Evolutionary conservation across 805 yeast genomes (phyloP), one percentile per base, ranked within the genome.

Genomic region (Saturnispora gosingensis): DNA sequence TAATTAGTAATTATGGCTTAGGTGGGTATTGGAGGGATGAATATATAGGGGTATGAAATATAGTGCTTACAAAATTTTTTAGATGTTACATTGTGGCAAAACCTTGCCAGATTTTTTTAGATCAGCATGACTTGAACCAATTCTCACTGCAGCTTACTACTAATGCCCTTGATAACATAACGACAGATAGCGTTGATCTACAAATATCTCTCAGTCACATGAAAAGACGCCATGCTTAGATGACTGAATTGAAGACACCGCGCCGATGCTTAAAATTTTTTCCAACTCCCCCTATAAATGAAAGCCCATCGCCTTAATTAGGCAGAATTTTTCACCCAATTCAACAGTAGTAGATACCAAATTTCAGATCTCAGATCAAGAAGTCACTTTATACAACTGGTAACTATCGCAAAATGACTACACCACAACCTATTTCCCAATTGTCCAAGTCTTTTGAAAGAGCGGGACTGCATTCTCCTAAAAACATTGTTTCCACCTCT

Each of bases 371-470:
- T 13, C 34, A 30, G 34, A 30, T 30, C 34, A 13, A 30, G 15
- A 30, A 30, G 15, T 11, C 34, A 30, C 34, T 30, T 10, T 30
- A 30, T 30, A 30, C 34, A 30, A 13, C 34, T 30, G 34, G 34
- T 30, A 30, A 30, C 9, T 13, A 30, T 13, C 11, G 13, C 11
- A 59, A 22, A 58, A 85, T 85, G 91, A 67, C 85, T 22, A 70
- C 81, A 40, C 86, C 88, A 49, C 82, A 81, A 67, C 83, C 83
- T 65, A 84, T 85, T 59, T 66, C 72, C 48, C 71, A 72, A 55
- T 62, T 78, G 51, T 78, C 80, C 54, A 68, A 75, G 51, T 66
- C 81, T 13, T 81, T 85, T 61, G 76, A 80, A 62, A 71, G 65
- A 53, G 73, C 82, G 35, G 52, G 59, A 9, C 46, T 63, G 48